Evolutionary conservation across 2,329 filamentous ascomycete genomes (phyloP).

Genomic region (Colletotrichum euphorbiae): DNA sequence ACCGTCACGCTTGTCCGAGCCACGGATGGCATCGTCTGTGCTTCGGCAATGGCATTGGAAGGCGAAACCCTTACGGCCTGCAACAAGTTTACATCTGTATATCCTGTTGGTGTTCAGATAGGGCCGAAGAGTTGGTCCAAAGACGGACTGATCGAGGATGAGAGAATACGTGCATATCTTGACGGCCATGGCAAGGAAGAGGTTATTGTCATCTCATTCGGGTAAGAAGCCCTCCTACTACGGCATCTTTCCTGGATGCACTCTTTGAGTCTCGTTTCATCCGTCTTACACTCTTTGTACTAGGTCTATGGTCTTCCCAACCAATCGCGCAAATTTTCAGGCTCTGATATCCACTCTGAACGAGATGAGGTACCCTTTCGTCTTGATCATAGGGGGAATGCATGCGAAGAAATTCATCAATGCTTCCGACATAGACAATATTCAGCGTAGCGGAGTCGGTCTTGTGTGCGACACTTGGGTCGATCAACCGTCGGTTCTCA

Average conservation of each 20-base stretch:
- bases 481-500: background rate
- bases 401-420: background rate
- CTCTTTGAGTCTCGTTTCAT: background rate
- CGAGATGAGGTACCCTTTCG: background rate
- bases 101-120: background rate
- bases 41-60: conserved; percentile 14
- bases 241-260: background rate
- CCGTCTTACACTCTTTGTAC: background rate
- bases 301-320: background rate
- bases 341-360: background rate
- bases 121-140: background rate
- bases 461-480: conserved; percentile 3
- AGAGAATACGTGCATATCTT: conserved; percentile 2
- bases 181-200: background rate
- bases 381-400: background rate
- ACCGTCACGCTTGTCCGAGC: background rate
- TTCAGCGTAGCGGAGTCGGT: background rate
- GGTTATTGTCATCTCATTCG: background rate
- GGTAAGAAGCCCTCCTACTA: background rate
- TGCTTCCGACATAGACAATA: background rate
- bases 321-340: background rate
- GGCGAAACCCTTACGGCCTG: conserved; percentile 2
- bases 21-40: conserved; percentile 9
- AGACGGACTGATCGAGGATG: background rate
- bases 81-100: background rate